Evolutionary conservation across 306 rosid species (phyloP).

Genomic region (Adenanthera pavonina): DNA sequence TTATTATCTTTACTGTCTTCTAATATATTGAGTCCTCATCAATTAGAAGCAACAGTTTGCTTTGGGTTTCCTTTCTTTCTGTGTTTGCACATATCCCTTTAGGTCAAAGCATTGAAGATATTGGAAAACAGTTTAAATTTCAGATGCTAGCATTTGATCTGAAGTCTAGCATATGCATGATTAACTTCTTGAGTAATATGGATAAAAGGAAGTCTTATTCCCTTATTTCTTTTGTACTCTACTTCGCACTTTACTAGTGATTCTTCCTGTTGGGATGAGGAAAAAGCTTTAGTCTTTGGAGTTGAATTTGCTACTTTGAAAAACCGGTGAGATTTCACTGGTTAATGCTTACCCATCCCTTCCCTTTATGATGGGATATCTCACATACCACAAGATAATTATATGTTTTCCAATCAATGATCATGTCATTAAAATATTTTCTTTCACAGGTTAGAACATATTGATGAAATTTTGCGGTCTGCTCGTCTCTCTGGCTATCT

Average conservation of each 20-base stretch:
- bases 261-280: conserved; percentile 36
- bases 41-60: conserved; percentile 4
- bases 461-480: conserved; percentile 91
- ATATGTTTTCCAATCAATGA: background rate
- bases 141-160: conserved; percentile 19
- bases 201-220: conserved; percentile 20
- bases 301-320: conserved; percentile 34
- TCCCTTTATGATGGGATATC: conserved; percentile 16
- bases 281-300: conserved; percentile 32
- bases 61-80: conserved; percentile 27
- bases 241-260: conserved; percentile 14
- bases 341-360: conserved; percentile 16
- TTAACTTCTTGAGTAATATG: background rate
- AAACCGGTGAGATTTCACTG: conserved; percentile 28
- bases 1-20: conserved; percentile 3
- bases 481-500: conserved; percentile 92
- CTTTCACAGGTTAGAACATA: conserved; percentile 79
- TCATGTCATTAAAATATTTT: conserved; percentile 16
- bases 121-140: background rate
- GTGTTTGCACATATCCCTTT: background rate
- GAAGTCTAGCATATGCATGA: conserved; percentile 11
- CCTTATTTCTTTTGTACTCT: conserved; percentile 25
- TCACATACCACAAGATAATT: background rate
- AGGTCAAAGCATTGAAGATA: background rate
- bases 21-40: conserved; percentile 14